Conservation (phyloP, 202 grass and related monocot genomes). For the Setaria italica region DNA sequence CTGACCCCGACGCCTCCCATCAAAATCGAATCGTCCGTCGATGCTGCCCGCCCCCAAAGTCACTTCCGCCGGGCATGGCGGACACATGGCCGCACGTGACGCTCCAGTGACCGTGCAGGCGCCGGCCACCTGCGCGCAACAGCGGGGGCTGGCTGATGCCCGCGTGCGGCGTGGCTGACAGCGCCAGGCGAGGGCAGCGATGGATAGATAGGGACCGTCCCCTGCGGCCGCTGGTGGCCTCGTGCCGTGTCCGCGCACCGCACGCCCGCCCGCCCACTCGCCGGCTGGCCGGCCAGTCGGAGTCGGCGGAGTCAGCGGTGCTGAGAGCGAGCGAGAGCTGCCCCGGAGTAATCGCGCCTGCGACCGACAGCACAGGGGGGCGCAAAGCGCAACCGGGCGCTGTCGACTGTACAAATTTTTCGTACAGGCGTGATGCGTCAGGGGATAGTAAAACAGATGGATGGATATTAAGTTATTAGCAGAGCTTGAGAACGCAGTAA, state of each 20-base stretch:
- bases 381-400: neutral
- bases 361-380: neutral
- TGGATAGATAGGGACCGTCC: neutral
- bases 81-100: constrained; percentile 36
- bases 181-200: neutral
- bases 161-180: neutral
- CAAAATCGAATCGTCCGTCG: no score
- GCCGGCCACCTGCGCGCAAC: constrained; percentile 25
- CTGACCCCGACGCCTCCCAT: no score
- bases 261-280: neutral
- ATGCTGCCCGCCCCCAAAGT: neutral
- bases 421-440: neutral
- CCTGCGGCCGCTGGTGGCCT: neutral
- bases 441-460: no score
- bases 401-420: neutral
- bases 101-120: neutral
- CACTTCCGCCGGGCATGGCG: neutral
- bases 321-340: neutral
- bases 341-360: neutral
- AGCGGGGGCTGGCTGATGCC: neutral
- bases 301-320: neutral
- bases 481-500: neutral
- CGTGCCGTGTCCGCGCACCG: neutral
- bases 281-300: neutral
- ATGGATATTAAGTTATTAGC: neutral